phyloP scores from a whole-genome alignment of 305 asterid genomes.

The Rubia tinctorum region DNA sequence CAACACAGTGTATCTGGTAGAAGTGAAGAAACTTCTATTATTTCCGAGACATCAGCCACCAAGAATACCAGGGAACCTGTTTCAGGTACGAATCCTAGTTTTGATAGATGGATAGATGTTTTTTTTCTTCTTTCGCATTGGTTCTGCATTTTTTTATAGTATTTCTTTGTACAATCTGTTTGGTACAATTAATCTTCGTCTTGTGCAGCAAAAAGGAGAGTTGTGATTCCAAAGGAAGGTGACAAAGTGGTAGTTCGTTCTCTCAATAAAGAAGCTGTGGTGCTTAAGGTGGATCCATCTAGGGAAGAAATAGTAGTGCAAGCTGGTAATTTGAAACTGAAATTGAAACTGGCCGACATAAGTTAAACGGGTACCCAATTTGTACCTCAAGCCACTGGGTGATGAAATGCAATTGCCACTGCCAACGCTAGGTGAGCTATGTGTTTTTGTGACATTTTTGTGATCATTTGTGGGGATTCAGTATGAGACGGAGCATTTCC shows the following conservation, averaged over 20 bases:
- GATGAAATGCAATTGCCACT: neutral
- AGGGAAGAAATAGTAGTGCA: slow-evolving; percentile 74
- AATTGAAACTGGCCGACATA: slow-evolving; percentile 58
- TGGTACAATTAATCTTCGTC: slow-evolving; percentile 10
- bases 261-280: slow-evolving; percentile 62
- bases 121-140: neutral
- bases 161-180: neutral
- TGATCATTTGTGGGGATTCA: too few relatives aligned
- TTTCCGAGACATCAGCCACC: slow-evolving; percentile 28
- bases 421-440: too few relatives aligned
- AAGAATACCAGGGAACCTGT: slow-evolving; percentile 30
- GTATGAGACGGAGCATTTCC: too few relatives aligned
- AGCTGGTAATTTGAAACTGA: slow-evolving; percentile 83
- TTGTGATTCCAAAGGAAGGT: slow-evolving; percentile 59
- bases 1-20: slow-evolving; percentile 20
- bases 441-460: too few relatives aligned
- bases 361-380: slow-evolving; percentile 24
- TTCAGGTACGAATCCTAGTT: slow-evolving; percentile 38
- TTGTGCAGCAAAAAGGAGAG: slow-evolving; percentile 38
- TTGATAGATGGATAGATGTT: neutral
- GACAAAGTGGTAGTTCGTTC: slow-evolving; percentile 81
- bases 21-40: slow-evolving; percentile 28
- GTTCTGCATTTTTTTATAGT: neutral
- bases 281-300: slow-evolving; percentile 64
- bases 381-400: neutral